phyloP scores from a whole-genome alignment of 495 filamentous ascomycete species.

The Aspergillus homomorphus region DNA sequence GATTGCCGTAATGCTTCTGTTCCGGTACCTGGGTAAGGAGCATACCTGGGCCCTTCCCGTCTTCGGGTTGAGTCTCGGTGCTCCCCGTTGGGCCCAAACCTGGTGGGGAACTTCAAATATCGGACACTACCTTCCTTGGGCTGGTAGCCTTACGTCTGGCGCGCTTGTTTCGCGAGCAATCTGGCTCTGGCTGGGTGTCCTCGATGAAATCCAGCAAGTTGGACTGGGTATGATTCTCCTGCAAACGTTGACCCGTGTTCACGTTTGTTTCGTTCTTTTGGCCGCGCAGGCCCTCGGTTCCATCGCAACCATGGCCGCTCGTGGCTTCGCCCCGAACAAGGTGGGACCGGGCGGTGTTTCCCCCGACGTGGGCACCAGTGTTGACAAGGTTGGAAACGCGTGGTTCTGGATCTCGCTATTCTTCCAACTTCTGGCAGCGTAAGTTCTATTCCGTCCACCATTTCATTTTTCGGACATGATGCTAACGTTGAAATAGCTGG shows the following conservation, averaged over 20 bases:
- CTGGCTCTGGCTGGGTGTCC: constrained; percentile 64
- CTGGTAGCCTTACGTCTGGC: constrained; percentile 42
- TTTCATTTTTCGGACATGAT: background rate
- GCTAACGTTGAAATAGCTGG: constrained; percentile 15
- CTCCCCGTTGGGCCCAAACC: constrained; percentile 64
- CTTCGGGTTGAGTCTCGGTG: constrained; percentile 62
- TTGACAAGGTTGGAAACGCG: constrained; percentile 41
- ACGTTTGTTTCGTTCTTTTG: constrained; percentile 55
- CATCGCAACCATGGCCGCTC: constrained; percentile 55
- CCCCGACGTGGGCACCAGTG: constrained; percentile 50
- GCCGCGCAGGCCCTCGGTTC: constrained; percentile 55
- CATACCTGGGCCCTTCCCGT: constrained; percentile 66
- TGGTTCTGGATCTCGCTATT: constrained; percentile 57
- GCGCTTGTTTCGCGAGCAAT: constrained; percentile 53
- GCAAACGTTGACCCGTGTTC: constrained; percentile 59
- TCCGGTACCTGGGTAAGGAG: constrained; percentile 47
- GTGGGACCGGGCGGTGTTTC: constrained; percentile 59
- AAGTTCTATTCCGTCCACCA: background rate
- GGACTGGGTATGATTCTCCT: constrained; percentile 65
- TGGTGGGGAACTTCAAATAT: constrained; percentile 59
- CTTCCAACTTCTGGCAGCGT: constrained; percentile 41
- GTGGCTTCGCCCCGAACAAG: constrained; percentile 56
- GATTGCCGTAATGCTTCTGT: constrained; percentile 45
- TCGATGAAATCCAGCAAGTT: constrained; percentile 61
- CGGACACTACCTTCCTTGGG: constrained; percentile 60